Evolutionary conservation across 129 eudicot genomes (phyloP).

Genomic region (Chrysanthemum seticuspe): DNA sequence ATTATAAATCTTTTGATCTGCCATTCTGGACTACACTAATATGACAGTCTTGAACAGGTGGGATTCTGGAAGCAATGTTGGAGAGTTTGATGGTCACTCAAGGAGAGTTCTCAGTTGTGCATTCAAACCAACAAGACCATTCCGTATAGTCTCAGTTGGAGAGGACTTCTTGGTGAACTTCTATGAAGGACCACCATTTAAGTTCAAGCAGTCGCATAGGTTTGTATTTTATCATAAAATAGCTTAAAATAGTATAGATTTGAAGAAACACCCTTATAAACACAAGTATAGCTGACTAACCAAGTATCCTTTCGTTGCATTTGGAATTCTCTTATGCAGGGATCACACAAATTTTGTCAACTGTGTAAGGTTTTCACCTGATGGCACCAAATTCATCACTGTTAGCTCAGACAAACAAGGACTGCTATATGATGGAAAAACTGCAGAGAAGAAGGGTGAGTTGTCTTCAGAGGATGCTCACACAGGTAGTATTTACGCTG

Average conservation of each 20-base stretch:
- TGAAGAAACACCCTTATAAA: slow-evolving; percentile 4
- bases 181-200: slow-evolving; percentile 97
- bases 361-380: slow-evolving; percentile 96
- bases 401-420: slow-evolving; percentile 97
- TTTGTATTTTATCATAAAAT: slow-evolving; percentile 20
- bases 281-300: too few species aligned
- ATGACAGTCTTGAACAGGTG: slow-evolving; percentile 56
- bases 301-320: background rate
- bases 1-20: slow-evolving; percentile 5
- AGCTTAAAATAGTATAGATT: background rate
- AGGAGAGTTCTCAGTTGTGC: slow-evolving; percentile 93
- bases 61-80: slow-evolving; percentile 96
- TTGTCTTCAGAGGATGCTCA: slow-evolving; percentile 79
- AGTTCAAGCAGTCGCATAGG: slow-evolving; percentile 93
- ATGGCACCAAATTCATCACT: slow-evolving; percentile 87
- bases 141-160: slow-evolving; percentile 89
- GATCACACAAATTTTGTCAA: slow-evolving; percentile 89
- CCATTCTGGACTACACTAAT: slow-evolving; percentile 18
- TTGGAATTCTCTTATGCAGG: slow-evolving; percentile 43
- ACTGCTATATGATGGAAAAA: slow-evolving; percentile 80
- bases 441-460: slow-evolving; percentile 80
- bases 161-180: slow-evolving; percentile 94
- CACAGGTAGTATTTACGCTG: slow-evolving; percentile 95
- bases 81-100: slow-evolving; percentile 97
- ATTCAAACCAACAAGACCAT: slow-evolving; percentile 94